A percentile compares a stretch with the other conserved stretches of the same genome.
Evolutionary conservation across 805 yeast genomes (phyloP).

Genomic region (Wickerhamomyces silvicola): DNA sequence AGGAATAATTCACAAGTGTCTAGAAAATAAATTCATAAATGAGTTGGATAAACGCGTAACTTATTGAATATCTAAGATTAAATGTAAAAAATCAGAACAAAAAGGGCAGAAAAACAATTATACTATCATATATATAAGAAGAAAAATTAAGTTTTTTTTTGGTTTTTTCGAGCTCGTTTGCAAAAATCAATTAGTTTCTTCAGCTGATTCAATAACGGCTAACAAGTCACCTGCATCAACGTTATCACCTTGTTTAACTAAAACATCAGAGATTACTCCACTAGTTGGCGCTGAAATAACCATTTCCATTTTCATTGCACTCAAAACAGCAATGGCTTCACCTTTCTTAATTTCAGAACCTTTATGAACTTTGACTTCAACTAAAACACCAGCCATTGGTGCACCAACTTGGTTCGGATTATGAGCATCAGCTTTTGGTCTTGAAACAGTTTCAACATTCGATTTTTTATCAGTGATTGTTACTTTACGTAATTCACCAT

Average conservation of each 20-base stretch:
- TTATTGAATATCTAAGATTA: no score
- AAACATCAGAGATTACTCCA: constrained; percentile 75
- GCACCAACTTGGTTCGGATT: constrained; percentile 94
- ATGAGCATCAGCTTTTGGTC: constrained; percentile 85
- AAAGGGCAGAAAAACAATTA: no score
- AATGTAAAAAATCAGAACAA: no score
- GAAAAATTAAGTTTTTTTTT: no score
- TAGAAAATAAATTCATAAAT: no score
- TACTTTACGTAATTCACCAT: constrained; percentile 97
- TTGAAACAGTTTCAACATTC: constrained; percentile 74
- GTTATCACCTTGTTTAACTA: constrained; percentile 84
- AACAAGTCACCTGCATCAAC: constrained; percentile 93
- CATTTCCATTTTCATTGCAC: constrained; percentile 99
- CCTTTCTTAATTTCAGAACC: constrained; percentile 93
- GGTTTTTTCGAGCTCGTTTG: no score
- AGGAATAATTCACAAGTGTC: constrained; percentile 2
- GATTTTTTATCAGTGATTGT: constrained; percentile 84
- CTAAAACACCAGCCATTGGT: constrained; percentile 98
- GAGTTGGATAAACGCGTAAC: no score
- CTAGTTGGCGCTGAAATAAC: constrained; percentile 87
- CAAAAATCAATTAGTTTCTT: no score
- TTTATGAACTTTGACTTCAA: constrained; percentile 86
- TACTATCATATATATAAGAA: no score
- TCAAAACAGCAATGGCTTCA: constrained; percentile 85
- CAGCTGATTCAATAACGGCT: constrained; percentile 41